Evolutionary conservation across 2,329 filamentous ascomycete species (phyloP).

Genomic region (Arachnopeziza araneosa): DNA sequence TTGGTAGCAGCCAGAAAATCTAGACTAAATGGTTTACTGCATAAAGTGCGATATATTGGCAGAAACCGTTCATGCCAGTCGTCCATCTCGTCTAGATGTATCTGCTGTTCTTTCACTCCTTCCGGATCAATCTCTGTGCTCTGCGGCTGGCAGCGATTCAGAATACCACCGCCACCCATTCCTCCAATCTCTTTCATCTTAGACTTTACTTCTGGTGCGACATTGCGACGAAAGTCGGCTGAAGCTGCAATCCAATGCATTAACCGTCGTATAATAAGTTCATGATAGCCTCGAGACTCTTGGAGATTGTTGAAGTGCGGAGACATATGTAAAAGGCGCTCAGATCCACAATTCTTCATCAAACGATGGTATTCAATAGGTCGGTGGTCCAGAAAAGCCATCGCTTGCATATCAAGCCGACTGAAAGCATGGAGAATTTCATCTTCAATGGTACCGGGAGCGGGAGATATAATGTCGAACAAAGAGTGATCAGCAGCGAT

Average conservation of each 20-base stretch:
- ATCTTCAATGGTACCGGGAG: neutral
- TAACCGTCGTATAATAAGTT: neutral
- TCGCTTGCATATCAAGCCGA: neutral
- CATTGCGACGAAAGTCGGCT: neutral
- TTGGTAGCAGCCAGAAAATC: neutral
- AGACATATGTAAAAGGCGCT: neutral
- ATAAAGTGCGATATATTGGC: neutral
- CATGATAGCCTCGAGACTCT: neutral
- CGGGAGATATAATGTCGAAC: conserved; percentile 8
- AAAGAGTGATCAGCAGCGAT: conserved; percentile 20
- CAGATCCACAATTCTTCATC: neutral
- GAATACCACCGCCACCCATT: neutral
- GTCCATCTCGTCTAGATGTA: neutral
- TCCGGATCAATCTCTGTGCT: neutral
- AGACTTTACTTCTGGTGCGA: neutral
- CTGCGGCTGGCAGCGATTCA: neutral
- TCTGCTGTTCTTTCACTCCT: neutral
- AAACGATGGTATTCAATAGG: neutral
- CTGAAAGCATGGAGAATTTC: neutral
- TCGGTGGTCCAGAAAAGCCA: neutral
- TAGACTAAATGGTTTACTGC: neutral
- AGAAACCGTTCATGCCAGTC: neutral
- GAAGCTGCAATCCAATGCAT: neutral
- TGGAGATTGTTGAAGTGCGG: neutral
- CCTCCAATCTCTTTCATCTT: neutral